These are phyloP conservation scores for Protea cynaroides DNA, from an alignment of 164 flowering plant genomes.

Conservation along the genomic window DNA sequence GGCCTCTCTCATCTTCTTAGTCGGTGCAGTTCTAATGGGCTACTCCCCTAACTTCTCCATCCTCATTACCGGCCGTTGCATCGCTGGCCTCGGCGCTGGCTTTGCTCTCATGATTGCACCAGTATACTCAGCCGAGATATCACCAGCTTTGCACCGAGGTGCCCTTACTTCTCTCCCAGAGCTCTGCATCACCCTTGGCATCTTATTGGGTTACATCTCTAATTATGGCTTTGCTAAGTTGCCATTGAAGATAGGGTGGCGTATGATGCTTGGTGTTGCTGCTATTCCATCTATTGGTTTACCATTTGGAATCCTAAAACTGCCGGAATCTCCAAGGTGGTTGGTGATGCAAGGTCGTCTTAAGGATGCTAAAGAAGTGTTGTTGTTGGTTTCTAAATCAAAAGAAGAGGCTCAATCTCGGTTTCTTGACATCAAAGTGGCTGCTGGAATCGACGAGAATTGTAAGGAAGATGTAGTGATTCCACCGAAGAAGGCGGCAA, in stretches of 20 bases:
- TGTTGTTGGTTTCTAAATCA: slow-evolving; percentile 24
- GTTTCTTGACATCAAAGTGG: slow-evolving; percentile 30
- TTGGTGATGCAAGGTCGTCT: slow-evolving; percentile 28
- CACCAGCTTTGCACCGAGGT: slow-evolving; percentile 14
- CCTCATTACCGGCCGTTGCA: slow-evolving; percentile 24
- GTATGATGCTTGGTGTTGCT: slow-evolving; percentile 29
- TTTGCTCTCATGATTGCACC: slow-evolving; percentile 34
- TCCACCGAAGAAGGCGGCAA: neutral
- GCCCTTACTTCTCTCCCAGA: slow-evolving; percentile 21
- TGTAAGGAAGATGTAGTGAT: slow-evolving; percentile 20
- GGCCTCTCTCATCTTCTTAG: slow-evolving; percentile 23
- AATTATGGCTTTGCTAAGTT: slow-evolving; percentile 18
- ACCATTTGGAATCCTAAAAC: slow-evolving; percentile 12
- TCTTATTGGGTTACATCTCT: slow-evolving; percentile 24
- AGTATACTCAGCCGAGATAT: slow-evolving; percentile 26
- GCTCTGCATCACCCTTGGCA: slow-evolving; percentile 23
- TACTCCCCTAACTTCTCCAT: slow-evolving; percentile 19
- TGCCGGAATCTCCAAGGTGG: slow-evolving; percentile 26
- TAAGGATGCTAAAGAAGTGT: slow-evolving; percentile 31
- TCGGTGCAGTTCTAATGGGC: slow-evolving; percentile 28
- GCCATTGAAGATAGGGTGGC: slow-evolving; percentile 21
- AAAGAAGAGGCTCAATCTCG: slow-evolving; percentile 34
- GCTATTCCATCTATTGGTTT: slow-evolving; percentile 18
- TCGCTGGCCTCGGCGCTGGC: slow-evolving; percentile 26
- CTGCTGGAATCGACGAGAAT: slow-evolving; percentile 35